phyloP scores from a whole-genome alignment of 2,329 filamentous ascomycete species.

The Ceratocystis ficicola region DNA sequence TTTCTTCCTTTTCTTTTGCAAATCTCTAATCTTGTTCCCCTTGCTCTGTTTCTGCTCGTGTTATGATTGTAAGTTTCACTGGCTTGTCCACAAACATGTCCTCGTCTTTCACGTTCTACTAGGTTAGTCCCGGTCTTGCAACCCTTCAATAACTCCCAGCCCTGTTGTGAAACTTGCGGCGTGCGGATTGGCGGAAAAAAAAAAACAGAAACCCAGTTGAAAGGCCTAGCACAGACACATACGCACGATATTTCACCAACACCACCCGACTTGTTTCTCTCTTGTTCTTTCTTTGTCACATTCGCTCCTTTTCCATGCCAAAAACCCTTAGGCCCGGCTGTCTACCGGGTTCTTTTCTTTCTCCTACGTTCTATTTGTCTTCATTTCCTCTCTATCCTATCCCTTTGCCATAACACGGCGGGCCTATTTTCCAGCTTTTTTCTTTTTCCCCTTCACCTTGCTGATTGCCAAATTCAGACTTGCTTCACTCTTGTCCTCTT shows the following conservation, averaged over 20 bases:
- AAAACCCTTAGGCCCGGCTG: conserved; percentile 5
- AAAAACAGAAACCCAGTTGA: not conserved
- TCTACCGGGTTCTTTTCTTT: conserved; percentile 1
- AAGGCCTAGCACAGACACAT: not conserved
- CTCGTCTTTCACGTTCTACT: not conserved
- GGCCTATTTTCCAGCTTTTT: not conserved
- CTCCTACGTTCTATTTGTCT: not conserved
- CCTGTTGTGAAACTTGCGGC: conserved; percentile 16
- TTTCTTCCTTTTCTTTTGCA: not conserved
- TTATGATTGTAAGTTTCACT: not conserved
- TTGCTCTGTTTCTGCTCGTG: not conserved
- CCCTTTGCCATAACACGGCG: not conserved
- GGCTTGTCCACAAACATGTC: not conserved
- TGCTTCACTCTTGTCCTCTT: conserved; percentile 9
- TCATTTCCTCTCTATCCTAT: not conserved
- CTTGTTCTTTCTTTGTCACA: not conserved
- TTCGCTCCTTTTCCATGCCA: conserved; percentile 7
- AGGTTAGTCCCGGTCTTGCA: conserved; percentile 14
- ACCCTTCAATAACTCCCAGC: conserved; percentile 13
- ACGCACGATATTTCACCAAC: not conserved
- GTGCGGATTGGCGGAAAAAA: conserved; percentile 7
- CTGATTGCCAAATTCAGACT: too few species aligned
- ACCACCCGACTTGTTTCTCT: not conserved
- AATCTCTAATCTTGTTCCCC: conserved; percentile 2
- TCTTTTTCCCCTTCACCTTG: not conserved